Percentiles rank a stretch among this genome's conserved stretches.
Conservation (phyloP, 2,329 filamentous ascomycete species). For the Cadophora sp. region DNA sequence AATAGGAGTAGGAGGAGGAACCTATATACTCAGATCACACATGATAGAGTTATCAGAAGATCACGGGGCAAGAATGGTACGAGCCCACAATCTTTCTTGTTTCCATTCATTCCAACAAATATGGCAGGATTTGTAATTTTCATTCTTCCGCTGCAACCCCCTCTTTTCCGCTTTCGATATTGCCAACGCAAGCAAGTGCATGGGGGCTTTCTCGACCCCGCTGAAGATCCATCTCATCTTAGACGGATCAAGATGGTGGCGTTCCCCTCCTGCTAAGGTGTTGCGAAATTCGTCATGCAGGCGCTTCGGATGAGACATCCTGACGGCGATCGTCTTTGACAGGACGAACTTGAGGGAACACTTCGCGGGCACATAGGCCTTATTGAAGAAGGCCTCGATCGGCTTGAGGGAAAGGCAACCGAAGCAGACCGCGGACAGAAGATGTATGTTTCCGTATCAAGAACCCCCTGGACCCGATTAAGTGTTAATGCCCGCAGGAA, state of each 20-base stretch:
- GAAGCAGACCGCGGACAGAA: conserved; percentile 34
- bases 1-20: conserved; percentile 28
- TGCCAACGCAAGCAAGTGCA: conserved; percentile 8
- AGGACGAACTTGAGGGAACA: conserved; percentile 35
- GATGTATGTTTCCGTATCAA: conserved; percentile 21
- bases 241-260: background rate
- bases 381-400: conserved; percentile 34
- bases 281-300: background rate
- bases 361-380: conserved; percentile 34
- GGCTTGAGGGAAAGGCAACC: conserved; percentile 31
- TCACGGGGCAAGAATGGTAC: conserved; percentile 36
- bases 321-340: conserved; percentile 9
- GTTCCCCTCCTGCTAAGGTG: background rate
- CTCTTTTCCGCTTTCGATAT: conserved; percentile 1
- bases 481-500: conserved; percentile 26
- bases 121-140: background rate
- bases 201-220: background rate
- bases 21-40: conserved; percentile 33
- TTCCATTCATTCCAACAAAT: conserved; percentile 1
- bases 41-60: conserved; percentile 38
- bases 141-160: background rate
- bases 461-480: background rate
- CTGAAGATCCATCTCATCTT: conserved; percentile 8
- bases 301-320: conserved; percentile 18
- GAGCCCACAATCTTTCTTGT: background rate